Evolutionary conservation across 2,329 filamentous ascomycete genomes (phyloP), one percentile per base, ranked within the genome.

Genomic region (Sporothrix globosa): DNA sequence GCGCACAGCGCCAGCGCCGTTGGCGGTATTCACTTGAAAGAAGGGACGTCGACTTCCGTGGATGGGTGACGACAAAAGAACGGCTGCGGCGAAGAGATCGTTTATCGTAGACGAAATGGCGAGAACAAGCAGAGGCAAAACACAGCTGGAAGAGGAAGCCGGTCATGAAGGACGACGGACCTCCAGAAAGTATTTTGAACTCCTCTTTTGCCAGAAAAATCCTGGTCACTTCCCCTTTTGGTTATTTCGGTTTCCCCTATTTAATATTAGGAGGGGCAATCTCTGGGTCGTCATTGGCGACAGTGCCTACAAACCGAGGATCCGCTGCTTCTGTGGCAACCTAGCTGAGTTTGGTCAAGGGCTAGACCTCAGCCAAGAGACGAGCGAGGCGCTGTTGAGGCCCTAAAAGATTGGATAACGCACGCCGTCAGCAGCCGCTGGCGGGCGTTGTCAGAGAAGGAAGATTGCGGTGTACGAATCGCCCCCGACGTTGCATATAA

Each of bases 81-180:
- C 80, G 82, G 76, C 80, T 73, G 67, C 77, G 74, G 74, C 80
- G 79, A 72, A 79, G 80, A 74, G 83, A 76, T 73, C 80, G 80
- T 74, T 79, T 77, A 74, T 84, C 81, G 79, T 83, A 76, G 73
- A 83, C 78, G 76, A 84, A 79, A 77, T 80, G 75, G 78, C 78
- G 79, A 75, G 82, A 81, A 76, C 79, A 82, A 75, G 82, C 80
- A 77, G 83, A 81, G 74, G 80, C 77, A 76, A 81, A 80, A 77
- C 83, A 85, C 74, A 84, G 79, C 77, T 80, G 79, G 71, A 85
- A 76, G 72, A 84, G 80, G 76, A 81, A 81, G 75, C 75, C 74
- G 76, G 81, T 83, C 84, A 86, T 86, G 82, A 79, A 77, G 77
- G 76, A 75, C 72, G 67, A 46, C 73, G 73, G 27, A 73, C 41